phyloP scores from a whole-genome alignment of 768 basidiomycete species.

The Xerocomus spinulosus region DNA sequence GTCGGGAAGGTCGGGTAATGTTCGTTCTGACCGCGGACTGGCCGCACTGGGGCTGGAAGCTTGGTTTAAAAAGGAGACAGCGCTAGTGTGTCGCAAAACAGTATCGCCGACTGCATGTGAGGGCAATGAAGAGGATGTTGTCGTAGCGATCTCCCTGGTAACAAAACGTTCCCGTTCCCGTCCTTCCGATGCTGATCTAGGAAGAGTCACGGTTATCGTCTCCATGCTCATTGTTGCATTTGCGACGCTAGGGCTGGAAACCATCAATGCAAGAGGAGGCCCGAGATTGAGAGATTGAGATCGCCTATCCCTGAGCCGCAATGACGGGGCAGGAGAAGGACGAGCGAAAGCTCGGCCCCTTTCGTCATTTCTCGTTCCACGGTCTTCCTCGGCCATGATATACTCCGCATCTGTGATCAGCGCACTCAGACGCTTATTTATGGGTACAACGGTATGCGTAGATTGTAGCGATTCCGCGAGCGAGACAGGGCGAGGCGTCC shows the following conservation, averaged over 20 bases:
- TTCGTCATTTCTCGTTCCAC: conserved; percentile 23
- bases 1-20: conserved; percentile 29
- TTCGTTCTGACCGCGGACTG: conserved; percentile 25
- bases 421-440: conserved; percentile 62
- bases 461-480: conserved; percentile 76
- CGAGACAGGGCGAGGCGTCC: conserved; percentile 68
- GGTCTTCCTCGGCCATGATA: conserved; percentile 59
- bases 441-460: conserved; percentile 64
- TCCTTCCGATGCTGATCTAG: conserved; percentile 25
- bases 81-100: conserved; percentile 23
- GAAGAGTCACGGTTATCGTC: conserved; percentile 25
- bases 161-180: conserved; percentile 41
- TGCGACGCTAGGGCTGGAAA: conserved; percentile 21
- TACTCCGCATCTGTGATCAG: conserved; percentile 66
- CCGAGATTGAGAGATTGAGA: conserved; percentile 62
- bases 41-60: conserved; percentile 30
- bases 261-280: conserved; percentile 29
- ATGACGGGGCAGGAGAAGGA: conserved; percentile 41
- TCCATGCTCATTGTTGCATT: conserved; percentile 31
- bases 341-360: conserved; percentile 17
- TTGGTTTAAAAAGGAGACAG: conserved; percentile 13
- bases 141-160: conserved; percentile 38
- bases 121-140: conserved; percentile 35
- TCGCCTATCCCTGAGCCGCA: conserved; percentile 50
- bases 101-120: conserved; percentile 22